Evolutionary conservation across 2,329 filamentous ascomycete genomes (phyloP).

Genomic region (Dactylellina drechsleri): DNA sequence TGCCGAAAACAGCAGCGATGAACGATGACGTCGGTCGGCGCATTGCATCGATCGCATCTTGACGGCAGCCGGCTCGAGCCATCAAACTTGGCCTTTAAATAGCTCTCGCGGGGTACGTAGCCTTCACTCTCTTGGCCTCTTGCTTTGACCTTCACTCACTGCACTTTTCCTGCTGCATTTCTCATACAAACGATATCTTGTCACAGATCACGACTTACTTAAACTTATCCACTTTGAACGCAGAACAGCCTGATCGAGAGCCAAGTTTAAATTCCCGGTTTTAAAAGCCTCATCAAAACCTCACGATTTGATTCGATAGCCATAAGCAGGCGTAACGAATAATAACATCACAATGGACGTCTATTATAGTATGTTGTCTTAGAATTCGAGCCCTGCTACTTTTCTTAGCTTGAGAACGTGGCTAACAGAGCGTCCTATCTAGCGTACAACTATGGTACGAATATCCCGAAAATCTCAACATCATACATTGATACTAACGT

Average conservation of each 20-base stretch:
- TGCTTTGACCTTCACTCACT: background rate
- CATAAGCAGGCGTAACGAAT: too few relatives aligned
- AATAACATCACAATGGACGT: conserved; percentile 23
- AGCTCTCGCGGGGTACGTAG: background rate
- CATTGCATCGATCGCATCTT: background rate
- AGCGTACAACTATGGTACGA: conserved; percentile 50
- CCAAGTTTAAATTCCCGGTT: too few relatives aligned
- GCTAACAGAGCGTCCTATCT: background rate
- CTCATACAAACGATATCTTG: too few relatives aligned
- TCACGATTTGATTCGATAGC: too few relatives aligned
- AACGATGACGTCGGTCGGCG: conserved; percentile 41
- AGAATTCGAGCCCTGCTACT: background rate
- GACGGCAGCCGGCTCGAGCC: background rate
- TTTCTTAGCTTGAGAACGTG: too few relatives aligned
- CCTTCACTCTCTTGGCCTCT: background rate
- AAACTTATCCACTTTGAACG: too few relatives aligned
- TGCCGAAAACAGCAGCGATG: conserved; percentile 32
- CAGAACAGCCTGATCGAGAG: too few relatives aligned
- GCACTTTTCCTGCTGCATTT: background rate
- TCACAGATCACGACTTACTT: too few relatives aligned
- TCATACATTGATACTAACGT: background rate
- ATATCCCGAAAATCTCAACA: background rate
- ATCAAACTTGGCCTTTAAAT: conserved; percentile 9
- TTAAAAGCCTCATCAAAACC: too few relatives aligned
- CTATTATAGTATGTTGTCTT: conserved; percentile 39